These are phyloP conservation scores for Sugiyamaella neomexicana DNA, from an alignment of 1,139 yeast species.

Conservation along the genomic window DNA sequence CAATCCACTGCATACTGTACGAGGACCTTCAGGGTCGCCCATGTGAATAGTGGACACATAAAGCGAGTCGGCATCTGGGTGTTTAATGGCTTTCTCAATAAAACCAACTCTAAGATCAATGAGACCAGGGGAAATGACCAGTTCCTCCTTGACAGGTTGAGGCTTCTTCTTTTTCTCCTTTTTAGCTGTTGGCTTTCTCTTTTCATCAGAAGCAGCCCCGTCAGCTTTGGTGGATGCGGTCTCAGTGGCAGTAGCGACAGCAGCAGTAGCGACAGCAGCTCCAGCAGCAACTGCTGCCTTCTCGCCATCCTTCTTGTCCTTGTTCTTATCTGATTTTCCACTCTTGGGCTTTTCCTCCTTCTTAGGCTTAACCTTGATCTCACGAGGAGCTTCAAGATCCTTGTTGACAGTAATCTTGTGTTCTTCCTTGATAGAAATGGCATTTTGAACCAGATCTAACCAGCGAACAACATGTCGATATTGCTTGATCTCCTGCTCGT, in stretches of 20 bases:
- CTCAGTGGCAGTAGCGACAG: slow-evolving; percentile 16
- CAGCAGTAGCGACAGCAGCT: slow-evolving; percentile 31
- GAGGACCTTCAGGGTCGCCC: slow-evolving; percentile 96
- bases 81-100: slow-evolving; percentile 94
- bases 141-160: slow-evolving; percentile 53
- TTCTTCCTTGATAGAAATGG: slow-evolving; percentile 52
- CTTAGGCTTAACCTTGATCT: slow-evolving; percentile 62
- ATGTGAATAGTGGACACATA: slow-evolving; percentile 95
- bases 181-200: slow-evolving; percentile 46
- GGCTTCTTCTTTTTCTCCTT: slow-evolving; percentile 51
- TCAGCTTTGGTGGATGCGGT: slow-evolving; percentile 32
- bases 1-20: slow-evolving; percentile 96
- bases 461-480: slow-evolving; percentile 87
- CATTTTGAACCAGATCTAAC: slow-evolving; percentile 81
- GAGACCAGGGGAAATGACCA: slow-evolving; percentile 74
- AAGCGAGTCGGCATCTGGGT: slow-evolving; percentile 95
- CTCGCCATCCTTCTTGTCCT: slow-evolving; percentile 51
- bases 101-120: slow-evolving; percentile 94
- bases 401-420: slow-evolving; percentile 57
- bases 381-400: slow-evolving; percentile 67
- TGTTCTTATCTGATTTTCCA: slow-evolving; percentile 50
- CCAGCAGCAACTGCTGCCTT: slow-evolving; percentile 19
- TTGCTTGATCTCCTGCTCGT: slow-evolving; percentile 54
- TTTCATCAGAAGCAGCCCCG: slow-evolving; percentile 42
- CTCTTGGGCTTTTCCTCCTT: slow-evolving; percentile 29